Conservation (phyloP, 148 eudicot species). For the Chenopodium quinoa region DNA sequence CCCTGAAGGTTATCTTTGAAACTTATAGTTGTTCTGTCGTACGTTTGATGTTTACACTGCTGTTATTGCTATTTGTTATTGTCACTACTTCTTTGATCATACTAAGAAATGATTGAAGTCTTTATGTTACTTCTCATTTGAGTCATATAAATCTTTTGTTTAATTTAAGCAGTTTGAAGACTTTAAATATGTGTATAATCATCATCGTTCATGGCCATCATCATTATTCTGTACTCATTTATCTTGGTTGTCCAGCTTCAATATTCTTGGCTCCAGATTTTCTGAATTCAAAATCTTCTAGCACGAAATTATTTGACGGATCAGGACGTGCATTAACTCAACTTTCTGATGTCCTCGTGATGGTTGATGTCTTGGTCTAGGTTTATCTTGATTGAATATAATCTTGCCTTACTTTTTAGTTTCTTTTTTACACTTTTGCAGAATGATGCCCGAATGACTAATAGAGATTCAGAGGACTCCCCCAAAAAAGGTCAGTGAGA, state of each 20-base stretch:
- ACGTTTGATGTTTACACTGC: background rate
- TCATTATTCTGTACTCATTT: background rate
- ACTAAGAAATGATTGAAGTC: background rate
- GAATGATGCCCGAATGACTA: conserved; percentile 33
- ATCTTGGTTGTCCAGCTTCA: background rate
- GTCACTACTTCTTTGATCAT: background rate
- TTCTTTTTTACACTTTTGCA: conserved; percentile 27
- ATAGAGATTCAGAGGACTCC: conserved; percentile 17
- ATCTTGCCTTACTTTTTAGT: background rate
- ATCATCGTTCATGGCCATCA: background rate
- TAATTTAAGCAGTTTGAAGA: background rate
- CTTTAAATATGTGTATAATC: background rate
- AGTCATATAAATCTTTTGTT: background rate
- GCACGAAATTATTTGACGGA: background rate
- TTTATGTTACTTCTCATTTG: background rate
- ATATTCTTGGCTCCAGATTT: background rate
- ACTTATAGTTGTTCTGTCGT: background rate
- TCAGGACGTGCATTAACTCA: background rate
- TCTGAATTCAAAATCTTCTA: background rate
- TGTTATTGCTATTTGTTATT: background rate
- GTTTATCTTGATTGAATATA: background rate
- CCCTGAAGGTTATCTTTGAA: background rate
- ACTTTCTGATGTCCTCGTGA: background rate
- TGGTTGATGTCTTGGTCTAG: background rate
- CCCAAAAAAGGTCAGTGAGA: conserved; percentile 40